phyloP scores from a whole-genome alignment of 2,329 filamentous ascomycete genomes.

The Fusarium beomiforme region DNA sequence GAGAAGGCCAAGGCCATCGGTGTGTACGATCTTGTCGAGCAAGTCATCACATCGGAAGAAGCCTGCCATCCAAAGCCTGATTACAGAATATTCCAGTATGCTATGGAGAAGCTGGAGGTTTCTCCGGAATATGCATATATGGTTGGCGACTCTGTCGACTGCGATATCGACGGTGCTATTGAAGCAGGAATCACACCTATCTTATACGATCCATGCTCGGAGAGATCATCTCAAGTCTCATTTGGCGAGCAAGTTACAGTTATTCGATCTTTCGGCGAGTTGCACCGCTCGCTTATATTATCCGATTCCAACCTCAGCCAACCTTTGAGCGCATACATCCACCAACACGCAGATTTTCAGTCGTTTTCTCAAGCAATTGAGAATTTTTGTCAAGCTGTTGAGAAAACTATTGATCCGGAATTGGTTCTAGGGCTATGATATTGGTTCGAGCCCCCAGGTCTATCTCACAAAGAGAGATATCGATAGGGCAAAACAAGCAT shows the following conservation, averaged over 20 bases:
- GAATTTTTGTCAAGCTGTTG: too few relatives aligned
- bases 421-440: too few relatives aligned
- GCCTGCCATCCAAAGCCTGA: conserved; percentile 2
- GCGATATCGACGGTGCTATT: not conserved
- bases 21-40: not conserved
- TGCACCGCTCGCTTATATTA: not conserved
- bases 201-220: fast-evolving
- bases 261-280: fast-evolving
- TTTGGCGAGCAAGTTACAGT: fast-evolving
- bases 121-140: fast-evolving
- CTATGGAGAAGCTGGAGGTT: not conserved
- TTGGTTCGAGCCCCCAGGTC: too few relatives aligned
- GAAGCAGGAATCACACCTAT: not conserved
- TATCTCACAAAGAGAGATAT: too few relatives aligned
- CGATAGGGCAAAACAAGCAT: too few relatives aligned
- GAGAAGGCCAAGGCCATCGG: conserved; percentile 6
- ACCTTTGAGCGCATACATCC: too few relatives aligned
- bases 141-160: not conserved
- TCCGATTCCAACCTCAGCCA: too few relatives aligned
- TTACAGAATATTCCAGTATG: not conserved
- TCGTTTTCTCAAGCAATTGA: too few relatives aligned
- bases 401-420: too few relatives aligned
- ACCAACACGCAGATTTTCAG: too few relatives aligned
- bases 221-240: fast-evolving
- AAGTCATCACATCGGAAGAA: conserved; percentile 12